Evolutionary conservation across 2,329 filamentous ascomycete genomes (phyloP).

Genomic region (Pseudogymnoascus sp.): DNA sequence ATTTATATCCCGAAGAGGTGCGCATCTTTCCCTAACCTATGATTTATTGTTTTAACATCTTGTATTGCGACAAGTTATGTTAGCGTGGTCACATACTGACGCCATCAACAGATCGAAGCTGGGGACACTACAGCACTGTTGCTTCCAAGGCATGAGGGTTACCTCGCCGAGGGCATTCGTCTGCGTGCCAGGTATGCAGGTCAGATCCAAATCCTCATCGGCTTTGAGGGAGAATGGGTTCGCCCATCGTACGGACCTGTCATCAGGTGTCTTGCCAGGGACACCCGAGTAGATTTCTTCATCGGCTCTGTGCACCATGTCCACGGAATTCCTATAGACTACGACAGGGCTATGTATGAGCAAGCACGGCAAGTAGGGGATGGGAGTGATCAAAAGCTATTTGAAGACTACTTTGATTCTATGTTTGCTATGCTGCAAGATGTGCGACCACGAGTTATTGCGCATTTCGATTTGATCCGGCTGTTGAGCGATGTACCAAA

Average conservation of each 20-base stretch:
- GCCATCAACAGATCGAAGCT: constrained; percentile 38
- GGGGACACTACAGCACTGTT: constrained; percentile 38
- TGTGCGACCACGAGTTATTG: constrained; percentile 69
- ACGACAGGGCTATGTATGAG: constrained; percentile 59
- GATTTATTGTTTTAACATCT: constrained; percentile 5
- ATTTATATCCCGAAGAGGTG: constrained; percentile 91
- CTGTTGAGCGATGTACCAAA: constrained; percentile 58
- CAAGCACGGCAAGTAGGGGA: constrained; percentile 29
- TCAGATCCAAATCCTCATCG: constrained; percentile 72
- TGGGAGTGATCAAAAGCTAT: constrained; percentile 64
- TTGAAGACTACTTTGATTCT: constrained; percentile 77
- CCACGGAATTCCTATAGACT: constrained; percentile 81
- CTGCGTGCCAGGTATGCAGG: constrained; percentile 61
- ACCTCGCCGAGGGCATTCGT: constrained; percentile 65
- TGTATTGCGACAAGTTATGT: not conserved
- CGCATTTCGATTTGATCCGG: constrained; percentile 88
- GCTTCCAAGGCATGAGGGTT: constrained; percentile 55
- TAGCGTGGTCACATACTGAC: constrained; percentile 1
- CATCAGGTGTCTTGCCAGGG: constrained; percentile 49
- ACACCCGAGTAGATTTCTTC: constrained; percentile 74
- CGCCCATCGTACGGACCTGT: constrained; percentile 52
- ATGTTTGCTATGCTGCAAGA: constrained; percentile 72
- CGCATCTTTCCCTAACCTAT: constrained; percentile 8
- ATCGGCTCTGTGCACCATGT: constrained; percentile 91
- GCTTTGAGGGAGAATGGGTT: constrained; percentile 92